Conservation (phyloP, 2,329 filamentous ascomycete genomes). For the Curvularia verruculosa region DNA sequence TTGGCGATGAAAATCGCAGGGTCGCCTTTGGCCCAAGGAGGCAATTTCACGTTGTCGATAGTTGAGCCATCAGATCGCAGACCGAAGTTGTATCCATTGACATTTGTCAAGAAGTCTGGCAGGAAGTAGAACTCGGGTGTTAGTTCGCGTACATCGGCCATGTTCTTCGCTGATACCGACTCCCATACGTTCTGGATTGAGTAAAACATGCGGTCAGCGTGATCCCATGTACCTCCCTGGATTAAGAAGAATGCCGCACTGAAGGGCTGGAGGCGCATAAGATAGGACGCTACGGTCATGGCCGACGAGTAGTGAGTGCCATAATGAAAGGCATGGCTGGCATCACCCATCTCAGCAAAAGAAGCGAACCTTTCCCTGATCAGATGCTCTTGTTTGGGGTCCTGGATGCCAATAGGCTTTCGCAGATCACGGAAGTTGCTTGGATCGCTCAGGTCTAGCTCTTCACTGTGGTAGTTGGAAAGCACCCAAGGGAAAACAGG, state of each 20-base stretch:
- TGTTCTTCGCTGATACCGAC: constrained; percentile 86
- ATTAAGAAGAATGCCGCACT: constrained; percentile 93
- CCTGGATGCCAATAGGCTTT: constrained; percentile 96
- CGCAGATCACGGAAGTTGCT: constrained; percentile 87
- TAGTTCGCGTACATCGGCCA: constrained; percentile 91
- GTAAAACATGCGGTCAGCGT: constrained; percentile 93
- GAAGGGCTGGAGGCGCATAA: constrained; percentile 94
- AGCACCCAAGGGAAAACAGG: constrained; percentile 98
- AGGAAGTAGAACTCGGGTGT: constrained; percentile 98
- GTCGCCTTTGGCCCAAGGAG: constrained; percentile 95
- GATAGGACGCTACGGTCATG: constrained; percentile 97
- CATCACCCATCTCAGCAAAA: constrained; percentile 88
- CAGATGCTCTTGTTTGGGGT: constrained; percentile 72
- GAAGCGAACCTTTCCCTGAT: constrained; percentile 85
- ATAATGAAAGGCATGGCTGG: constrained; percentile 84
- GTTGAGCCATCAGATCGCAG: constrained; percentile 77
- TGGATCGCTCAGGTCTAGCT: constrained; percentile 84
- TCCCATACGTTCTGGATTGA: constrained; percentile 90
- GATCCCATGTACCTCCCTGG: constrained; percentile 95
- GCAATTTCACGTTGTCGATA: constrained; percentile 87
- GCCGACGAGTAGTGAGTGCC: constrained; percentile 98
- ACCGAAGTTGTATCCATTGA: constrained; percentile 94
- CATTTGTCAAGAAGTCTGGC: constrained; percentile 91
- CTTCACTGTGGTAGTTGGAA: constrained; percentile 92
- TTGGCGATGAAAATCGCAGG: constrained; percentile 95